These are phyloP conservation scores for Ogataea paraovalis DNA, from an alignment of 805 yeast genomes.

Conservation along the genomic window DNA sequence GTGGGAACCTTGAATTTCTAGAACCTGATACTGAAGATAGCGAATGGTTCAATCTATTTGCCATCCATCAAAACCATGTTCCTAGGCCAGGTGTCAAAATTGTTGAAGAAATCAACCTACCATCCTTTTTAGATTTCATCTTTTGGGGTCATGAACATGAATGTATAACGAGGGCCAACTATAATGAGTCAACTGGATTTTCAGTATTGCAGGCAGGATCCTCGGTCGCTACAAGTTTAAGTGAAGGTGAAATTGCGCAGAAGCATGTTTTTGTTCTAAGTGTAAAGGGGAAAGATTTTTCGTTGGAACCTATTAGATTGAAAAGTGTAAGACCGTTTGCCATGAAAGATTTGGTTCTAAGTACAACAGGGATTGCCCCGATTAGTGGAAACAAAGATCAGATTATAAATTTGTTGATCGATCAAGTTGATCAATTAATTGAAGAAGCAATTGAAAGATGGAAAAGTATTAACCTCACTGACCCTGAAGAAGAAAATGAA, in stretches of 20 bases:
- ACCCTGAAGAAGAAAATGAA: conserved; percentile 28
- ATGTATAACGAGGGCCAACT: conserved; percentile 67
- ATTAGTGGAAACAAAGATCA: conserved; percentile 57
- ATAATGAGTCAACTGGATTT: conserved; percentile 59
- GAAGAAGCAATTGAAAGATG: conserved; percentile 51
- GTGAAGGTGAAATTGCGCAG: conserved; percentile 75
- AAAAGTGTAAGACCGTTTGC: conserved; percentile 79
- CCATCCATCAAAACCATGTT: conserved; percentile 89
- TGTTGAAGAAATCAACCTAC: conserved; percentile 81
- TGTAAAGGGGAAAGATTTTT: conserved; percentile 52
- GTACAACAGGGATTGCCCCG: conserved; percentile 52
- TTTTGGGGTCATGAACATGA: conserved; percentile 99
- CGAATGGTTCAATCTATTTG: conserved; percentile 80
- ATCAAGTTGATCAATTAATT: conserved; percentile 66
- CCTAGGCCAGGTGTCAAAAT: conserved; percentile 77
- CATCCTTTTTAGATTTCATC: conserved; percentile 74
- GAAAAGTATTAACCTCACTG: conserved; percentile 28
- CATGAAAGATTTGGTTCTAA: conserved; percentile 60
- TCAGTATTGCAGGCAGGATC: conserved; percentile 90
- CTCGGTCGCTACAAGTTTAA: conserved; percentile 84
- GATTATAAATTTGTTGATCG: conserved; percentile 55
- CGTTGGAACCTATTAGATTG: conserved; percentile 57
- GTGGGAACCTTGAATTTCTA: conserved; percentile 73
- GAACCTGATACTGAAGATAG: conserved; percentile 54
- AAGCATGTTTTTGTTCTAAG: conserved; percentile 74